Evolutionary conservation across 495 filamentous ascomycete species (phyloP).

Genomic region (Penicillium verhagenii): DNA sequence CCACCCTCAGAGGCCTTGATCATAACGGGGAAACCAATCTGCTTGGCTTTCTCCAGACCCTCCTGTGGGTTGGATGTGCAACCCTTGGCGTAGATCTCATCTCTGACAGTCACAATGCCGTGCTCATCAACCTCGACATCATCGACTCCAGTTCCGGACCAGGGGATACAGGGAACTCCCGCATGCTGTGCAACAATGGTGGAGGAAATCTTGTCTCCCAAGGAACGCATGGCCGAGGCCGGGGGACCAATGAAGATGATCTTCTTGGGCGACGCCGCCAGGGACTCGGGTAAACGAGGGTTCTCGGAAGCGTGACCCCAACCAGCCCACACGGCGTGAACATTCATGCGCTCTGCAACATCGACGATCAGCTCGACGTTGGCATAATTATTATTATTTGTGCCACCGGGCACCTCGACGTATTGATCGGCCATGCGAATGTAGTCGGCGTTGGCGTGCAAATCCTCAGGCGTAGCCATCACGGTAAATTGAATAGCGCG

Average conservation of each 20-base stretch:
- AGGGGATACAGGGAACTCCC: slow-evolving; percentile 95
- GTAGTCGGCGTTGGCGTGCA: slow-evolving; percentile 96
- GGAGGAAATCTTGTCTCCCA: slow-evolving; percentile 99
- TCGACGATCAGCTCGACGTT: slow-evolving; percentile 99
- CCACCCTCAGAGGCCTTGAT: slow-evolving; percentile 99
- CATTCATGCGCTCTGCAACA: slow-evolving; percentile 97
- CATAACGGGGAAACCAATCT: slow-evolving; percentile 99
- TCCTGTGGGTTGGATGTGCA: slow-evolving; percentile 86
- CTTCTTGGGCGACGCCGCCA: slow-evolving; percentile 94
- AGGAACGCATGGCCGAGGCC: slow-evolving; percentile 95
- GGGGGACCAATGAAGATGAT: slow-evolving; percentile 99
- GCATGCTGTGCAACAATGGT: slow-evolving; percentile 99
- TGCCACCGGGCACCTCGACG: slow-evolving; percentile 96
- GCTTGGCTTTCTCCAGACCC: slow-evolving; percentile 77
- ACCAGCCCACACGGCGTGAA: slow-evolving; percentile 98
- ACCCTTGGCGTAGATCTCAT: slow-evolving; percentile 83
- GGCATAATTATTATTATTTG: slow-evolving; percentile 99
- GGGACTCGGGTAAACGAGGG: slow-evolving; percentile 90
- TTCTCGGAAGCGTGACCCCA: slow-evolving; percentile 99
- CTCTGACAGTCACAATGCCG: slow-evolving; percentile 88
- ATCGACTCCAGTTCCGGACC: slow-evolving; percentile 92
- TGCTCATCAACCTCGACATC: slow-evolving; percentile 73
- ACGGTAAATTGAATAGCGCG: slow-evolving; percentile 98
- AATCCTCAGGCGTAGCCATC: slow-evolving; percentile 99
- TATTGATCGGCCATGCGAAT: slow-evolving; percentile 99